Evolutionary conservation across 2,329 filamentous ascomycete genomes (phyloP).

Genomic region (Clarireedia paspali): DNA sequence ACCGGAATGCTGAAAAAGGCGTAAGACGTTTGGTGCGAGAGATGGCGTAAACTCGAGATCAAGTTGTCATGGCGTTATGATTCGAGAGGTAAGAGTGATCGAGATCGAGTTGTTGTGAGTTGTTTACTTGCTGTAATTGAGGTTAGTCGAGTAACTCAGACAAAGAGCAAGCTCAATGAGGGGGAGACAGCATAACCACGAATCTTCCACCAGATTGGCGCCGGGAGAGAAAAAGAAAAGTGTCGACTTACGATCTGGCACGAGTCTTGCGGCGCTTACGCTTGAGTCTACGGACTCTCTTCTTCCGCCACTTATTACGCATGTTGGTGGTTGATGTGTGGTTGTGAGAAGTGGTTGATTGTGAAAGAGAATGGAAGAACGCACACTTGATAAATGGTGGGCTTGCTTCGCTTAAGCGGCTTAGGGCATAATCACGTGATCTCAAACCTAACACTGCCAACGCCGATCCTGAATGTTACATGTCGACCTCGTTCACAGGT

Average conservation of each 20-base stretch:
- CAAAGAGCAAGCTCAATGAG: not conserved
- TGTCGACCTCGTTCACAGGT: too few relatives aligned
- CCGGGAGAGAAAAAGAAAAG: not conserved
- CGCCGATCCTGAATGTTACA: too few relatives aligned
- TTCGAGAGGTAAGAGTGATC: slow-evolving; percentile 28
- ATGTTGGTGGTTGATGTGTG: slow-evolving; percentile 30
- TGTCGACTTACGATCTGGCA: slow-evolving; percentile 75
- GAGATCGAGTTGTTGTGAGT: slow-evolving; percentile 36
- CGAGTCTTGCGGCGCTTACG: slow-evolving; percentile 99
- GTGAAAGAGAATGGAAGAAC: too few relatives aligned
- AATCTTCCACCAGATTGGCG: not conserved
- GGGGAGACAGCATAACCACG: not conserved
- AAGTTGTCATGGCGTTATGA: slow-evolving; percentile 31
- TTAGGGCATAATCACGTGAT: too few relatives aligned
- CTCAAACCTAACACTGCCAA: too few relatives aligned
- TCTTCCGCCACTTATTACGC: slow-evolving; percentile 99
- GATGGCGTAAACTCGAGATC: slow-evolving; percentile 26
- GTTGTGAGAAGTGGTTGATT: not conserved
- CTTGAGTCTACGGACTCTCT: slow-evolving; percentile 98
- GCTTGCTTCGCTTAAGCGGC: too few relatives aligned
- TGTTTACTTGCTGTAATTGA: slow-evolving; percentile 35
- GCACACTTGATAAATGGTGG: too few relatives aligned
- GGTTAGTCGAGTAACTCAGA: slow-evolving; percentile 11
- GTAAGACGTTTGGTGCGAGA: slow-evolving; percentile 30
- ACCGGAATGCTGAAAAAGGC: slow-evolving; percentile 29